Base-by-base conservation (phyloP, 495 filamentous ascomycete genomes). In the Neurospora sublineolata region DNA sequence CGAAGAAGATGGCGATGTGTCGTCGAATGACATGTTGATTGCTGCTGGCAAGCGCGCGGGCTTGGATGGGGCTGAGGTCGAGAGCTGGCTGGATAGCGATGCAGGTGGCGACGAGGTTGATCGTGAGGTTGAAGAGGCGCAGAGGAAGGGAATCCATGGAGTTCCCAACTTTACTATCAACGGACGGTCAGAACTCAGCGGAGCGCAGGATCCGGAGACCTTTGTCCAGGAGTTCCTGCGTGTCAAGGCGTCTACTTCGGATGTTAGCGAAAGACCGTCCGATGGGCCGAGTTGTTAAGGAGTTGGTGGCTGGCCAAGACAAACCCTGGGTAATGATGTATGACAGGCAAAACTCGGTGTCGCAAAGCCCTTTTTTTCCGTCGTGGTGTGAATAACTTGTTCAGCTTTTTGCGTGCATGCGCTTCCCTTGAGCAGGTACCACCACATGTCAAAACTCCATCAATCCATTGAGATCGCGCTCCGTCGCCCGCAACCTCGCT, bases 101-200 rank as follows among this genome's bases (percentile, higher is more conserved):
- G 83, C 82, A 20, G 92, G 91, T 7, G 91, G 91, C 0, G 78
- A 80, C 3, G 87, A 88, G 74, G 92, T 94, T 2, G 92, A 94
- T 81, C 78, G 79, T 46, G 91, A 94, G 79, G 91, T 91, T 27
- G 77, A 80, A 69, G 78, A 83, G 69, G 91, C 91, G 39, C 84
- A 87, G 52, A 70, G 75, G 69, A 81, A 83, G 68, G 84, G 87
- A 46, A 86, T 96, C 37, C 83, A 77, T 33, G 93, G 91, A 0
- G 93, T 96, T 72, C 93, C 93, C 1, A 86, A 91, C 77, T 94
- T 93, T 75, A 87, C 85, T 38, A 81, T 94, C 38, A 87, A 92
- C 70, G 88, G 82, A 1, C 82, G 80, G 73, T 89, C 87, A 79
- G 83, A 85, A 52, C 77, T 94, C 40, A 83, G 86, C 30, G 91